phyloP scores from a whole-genome alignment of 2,329 filamentous ascomycete genomes.

The Neonectria faginata region DNA sequence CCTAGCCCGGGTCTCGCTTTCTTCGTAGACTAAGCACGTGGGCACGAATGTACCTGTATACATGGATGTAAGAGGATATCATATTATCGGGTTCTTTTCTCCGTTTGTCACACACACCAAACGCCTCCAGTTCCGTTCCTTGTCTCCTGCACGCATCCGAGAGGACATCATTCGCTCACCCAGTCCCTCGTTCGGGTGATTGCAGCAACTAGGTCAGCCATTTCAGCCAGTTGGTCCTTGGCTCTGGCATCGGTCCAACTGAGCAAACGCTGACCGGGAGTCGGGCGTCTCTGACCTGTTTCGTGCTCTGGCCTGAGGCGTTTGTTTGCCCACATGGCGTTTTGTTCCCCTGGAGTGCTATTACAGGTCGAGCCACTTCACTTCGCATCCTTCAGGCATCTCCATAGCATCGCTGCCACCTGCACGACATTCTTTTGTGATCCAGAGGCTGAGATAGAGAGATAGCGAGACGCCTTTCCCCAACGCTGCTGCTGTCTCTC shows the following conservation, averaged over 20 bases:
- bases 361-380: background rate
- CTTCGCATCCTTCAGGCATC: background rate
- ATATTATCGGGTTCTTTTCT: background rate
- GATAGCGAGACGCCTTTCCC: background rate
- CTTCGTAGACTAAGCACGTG: background rate
- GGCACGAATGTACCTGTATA: background rate
- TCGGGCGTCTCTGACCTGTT: background rate
- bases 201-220: background rate
- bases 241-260: background rate
- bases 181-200: background rate
- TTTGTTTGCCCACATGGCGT: slow-evolving; percentile 3
- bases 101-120: background rate
- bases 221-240: background rate
- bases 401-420: background rate
- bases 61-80: background rate
- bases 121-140: background rate
- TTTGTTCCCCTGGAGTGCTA: background rate
- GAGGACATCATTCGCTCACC: slow-evolving; percentile 14
- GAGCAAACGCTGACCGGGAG: background rate
- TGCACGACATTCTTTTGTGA: background rate
- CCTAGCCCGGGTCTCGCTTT: background rate
- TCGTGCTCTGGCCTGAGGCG: background rate
- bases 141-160: slow-evolving; percentile 26
- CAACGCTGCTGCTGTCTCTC: background rate
- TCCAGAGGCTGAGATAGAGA: background rate